Evolutionary conservation across 306 rosid species (phyloP).

Genomic region (Pterocarpus santalinus): DNA sequence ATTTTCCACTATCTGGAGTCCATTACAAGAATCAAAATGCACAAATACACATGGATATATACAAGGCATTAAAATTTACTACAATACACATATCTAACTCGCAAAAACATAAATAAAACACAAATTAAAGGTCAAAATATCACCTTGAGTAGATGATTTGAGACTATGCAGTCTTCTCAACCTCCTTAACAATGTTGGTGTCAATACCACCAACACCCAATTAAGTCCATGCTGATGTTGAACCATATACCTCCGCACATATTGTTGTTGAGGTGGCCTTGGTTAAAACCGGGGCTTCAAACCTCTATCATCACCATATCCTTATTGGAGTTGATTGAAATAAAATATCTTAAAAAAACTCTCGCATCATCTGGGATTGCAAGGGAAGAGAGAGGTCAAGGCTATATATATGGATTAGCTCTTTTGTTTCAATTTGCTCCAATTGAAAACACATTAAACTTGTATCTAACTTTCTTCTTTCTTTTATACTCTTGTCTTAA

Average conservation of each 20-base stretch:
- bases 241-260: slow-evolving; percentile 57
- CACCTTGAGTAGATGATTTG: slow-evolving; percentile 87
- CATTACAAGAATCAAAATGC: neutral
- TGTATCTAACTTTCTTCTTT: too few relatives aligned
- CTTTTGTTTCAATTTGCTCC: too few relatives aligned
- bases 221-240: slow-evolving; percentile 68
- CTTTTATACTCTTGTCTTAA: too few relatives aligned
- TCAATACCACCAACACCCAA: slow-evolving; percentile 60
- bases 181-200: slow-evolving; percentile 73
- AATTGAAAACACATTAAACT: too few relatives aligned
- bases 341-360: too few relatives aligned
- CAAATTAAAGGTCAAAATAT: neutral
- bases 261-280: slow-evolving; percentile 77
- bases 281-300: slow-evolving; percentile 79
- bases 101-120: neutral
- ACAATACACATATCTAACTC: neutral
- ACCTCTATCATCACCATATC: slow-evolving; percentile 68
- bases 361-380: too few relatives aligned
- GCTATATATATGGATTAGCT: too few relatives aligned
- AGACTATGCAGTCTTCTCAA: slow-evolving; percentile 98
- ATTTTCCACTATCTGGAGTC: neutral
- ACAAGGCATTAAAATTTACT: neutral
- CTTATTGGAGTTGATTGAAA: slow-evolving; percentile 2
- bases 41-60: neutral
- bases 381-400: too few relatives aligned